Evolutionary conservation across 2,329 filamentous ascomycete genomes (phyloP).

Genomic region (Penicillium capsulatum): DNA sequence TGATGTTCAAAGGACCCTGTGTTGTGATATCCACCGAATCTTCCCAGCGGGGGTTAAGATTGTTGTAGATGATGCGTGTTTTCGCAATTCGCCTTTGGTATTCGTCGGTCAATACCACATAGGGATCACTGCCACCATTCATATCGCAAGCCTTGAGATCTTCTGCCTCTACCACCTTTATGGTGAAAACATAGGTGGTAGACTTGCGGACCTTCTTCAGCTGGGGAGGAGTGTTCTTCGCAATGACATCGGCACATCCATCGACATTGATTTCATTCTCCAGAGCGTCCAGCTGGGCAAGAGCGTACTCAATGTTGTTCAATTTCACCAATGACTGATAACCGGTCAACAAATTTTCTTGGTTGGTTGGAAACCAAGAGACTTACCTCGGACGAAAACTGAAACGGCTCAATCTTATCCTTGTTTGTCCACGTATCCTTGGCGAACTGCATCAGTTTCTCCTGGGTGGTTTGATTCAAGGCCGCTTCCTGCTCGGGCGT

Average conservation of each 20-base stretch:
- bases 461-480: constrained; percentile 74
- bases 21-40: constrained; percentile 96
- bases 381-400: constrained; percentile 85
- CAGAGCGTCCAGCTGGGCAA: constrained; percentile 84
- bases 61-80: constrained; percentile 85
- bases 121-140: constrained; percentile 89
- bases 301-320: constrained; percentile 95
- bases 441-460: constrained; percentile 88
- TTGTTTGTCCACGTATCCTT: constrained; percentile 90
- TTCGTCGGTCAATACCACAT: constrained; percentile 93
- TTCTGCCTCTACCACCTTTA: constrained; percentile 97
- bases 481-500: constrained; percentile 82
- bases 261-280: constrained; percentile 90
- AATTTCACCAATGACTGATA: constrained; percentile 88
- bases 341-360: neutral
- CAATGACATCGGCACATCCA: constrained; percentile 76
- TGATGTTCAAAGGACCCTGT: constrained; percentile 83
- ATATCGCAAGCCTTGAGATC: constrained; percentile 98
- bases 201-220: constrained; percentile 65
- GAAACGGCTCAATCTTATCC: constrained; percentile 92
- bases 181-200: constrained; percentile 93
- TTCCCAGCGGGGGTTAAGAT: constrained; percentile 92
- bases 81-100: constrained; percentile 96
- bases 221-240: constrained; percentile 66
- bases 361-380: neutral